These are phyloP conservation scores for Tetraselmis striata DNA, from an alignment of 139 green algal species.

Conservation along the genomic window DNA sequence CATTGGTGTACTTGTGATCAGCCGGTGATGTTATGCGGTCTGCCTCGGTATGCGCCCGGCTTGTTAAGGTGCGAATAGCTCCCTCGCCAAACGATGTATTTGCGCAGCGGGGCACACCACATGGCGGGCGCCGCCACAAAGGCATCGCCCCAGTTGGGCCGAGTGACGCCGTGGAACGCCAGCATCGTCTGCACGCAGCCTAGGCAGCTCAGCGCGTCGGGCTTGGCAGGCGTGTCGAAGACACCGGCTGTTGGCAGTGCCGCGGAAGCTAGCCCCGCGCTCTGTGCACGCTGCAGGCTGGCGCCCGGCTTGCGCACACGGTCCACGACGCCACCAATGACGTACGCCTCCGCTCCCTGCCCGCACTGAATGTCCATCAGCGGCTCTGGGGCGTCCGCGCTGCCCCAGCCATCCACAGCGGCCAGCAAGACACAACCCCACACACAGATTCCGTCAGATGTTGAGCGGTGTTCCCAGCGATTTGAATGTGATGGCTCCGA, in stretches of 20 bases:
- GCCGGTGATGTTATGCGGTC: neutral
- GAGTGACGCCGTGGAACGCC: neutral
- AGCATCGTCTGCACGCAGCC: constrained; percentile 3
- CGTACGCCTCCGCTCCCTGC: neutral
- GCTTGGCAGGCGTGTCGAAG: neutral
- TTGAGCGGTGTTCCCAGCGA: no score
- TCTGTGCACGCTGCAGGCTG: neutral
- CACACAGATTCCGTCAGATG: no score
- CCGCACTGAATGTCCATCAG: neutral
- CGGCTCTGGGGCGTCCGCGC: neutral
- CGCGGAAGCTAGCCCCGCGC: neutral
- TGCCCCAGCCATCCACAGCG: no score
- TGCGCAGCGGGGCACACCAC: neutral
- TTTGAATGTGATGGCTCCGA: no score
- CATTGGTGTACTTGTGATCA: no score
- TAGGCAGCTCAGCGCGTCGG: constrained; percentile 1
- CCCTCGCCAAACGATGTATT: neutral
- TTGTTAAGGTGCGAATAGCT: neutral
- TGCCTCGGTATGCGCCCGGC: no score
- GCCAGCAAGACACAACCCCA: no score
- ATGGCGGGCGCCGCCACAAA: neutral
- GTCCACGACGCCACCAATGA: constrained; percentile 1
- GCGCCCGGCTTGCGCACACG: neutral
- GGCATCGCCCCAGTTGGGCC: neutral
- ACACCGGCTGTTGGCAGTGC: neutral